Evolutionary conservation across 495 filamentous ascomycete genomes (phyloP), one percentile per base, ranked within the genome.

Genomic region (Baudoinia panamericana): DNA sequence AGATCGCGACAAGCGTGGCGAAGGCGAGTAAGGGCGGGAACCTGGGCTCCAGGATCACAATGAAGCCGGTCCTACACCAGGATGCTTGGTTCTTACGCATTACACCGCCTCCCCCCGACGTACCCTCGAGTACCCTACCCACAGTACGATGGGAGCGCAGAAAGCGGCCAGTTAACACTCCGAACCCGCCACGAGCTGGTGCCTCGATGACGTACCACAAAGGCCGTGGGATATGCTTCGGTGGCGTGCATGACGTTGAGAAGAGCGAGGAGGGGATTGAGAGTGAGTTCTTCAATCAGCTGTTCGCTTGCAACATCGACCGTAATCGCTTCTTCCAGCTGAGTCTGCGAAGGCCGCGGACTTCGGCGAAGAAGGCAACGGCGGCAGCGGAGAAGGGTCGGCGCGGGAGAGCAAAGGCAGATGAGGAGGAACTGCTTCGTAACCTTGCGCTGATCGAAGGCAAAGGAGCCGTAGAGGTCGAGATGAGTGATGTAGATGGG

Each of bases 181-280:
- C 90, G 0, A 84, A 75, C 48, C 90, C 90, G 4, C 43, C 82
- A 2, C 73, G 88, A 18, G 86, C 84, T 2, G 90, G 90, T 33
- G 73, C 82, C 12, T 94, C 86, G 1, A 93, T 94, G 84, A 72
- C 82, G 0, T 80, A 78, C 54, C 90, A 96, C 57, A 87, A 85
- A 58, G 87, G 90, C 1, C 74, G 90, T 43, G 90, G 90, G 2
- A 84, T 97, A 44, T 62, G 80, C 58, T 97, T 97, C 52, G 90
- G 90, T 27, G 90, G 90, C 40, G 90, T 97, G 5, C 82, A 93
- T 44, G 90, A 96, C 52, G 80, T 93, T 1, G 86, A 93, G 54
- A 71, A 93, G 54, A 92, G 71, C 46, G 90, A 97, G 54, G 90
- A 97, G 60, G 85, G 82, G 9, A 87, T 97, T 27, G 85, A 96